These are phyloP conservation scores for Ascochyta pisi DNA, from an alignment of 2,329 filamentous ascomycete species.

Conservation along the genomic window DNA sequence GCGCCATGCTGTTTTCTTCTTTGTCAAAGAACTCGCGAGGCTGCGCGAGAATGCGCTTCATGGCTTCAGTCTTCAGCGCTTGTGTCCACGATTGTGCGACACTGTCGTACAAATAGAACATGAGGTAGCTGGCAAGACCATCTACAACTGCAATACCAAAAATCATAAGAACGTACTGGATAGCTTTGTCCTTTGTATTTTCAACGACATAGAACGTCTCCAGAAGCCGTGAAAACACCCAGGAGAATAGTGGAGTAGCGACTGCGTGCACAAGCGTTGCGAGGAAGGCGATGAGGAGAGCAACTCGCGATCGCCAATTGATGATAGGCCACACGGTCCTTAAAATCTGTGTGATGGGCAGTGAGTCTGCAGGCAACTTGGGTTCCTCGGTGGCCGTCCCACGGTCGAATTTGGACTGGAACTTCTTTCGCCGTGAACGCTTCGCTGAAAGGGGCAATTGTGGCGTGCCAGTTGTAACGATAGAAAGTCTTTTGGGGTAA, in stretches of 20 bases:
- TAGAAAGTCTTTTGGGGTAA: constrained; percentile 14
- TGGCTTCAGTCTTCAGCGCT: constrained; percentile 69
- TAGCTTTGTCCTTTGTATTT: constrained; percentile 56
- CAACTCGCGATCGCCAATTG: constrained; percentile 56
- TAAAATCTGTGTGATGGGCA: constrained; percentile 63
- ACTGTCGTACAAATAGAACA: constrained; percentile 74
- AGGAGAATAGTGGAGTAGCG: constrained; percentile 77
- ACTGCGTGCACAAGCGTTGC: constrained; percentile 69
- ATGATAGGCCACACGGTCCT: constrained; percentile 74
- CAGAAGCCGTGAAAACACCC: constrained; percentile 75
- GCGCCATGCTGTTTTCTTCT: constrained; percentile 67
- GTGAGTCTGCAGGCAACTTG: constrained; percentile 6
- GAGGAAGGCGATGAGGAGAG: constrained; percentile 67
- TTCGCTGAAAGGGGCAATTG: not conserved
- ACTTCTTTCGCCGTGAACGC: not conserved
- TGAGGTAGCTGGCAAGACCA: constrained; percentile 67
- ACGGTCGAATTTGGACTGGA: not conserved
- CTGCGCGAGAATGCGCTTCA: constrained; percentile 75
- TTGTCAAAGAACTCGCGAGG: constrained; percentile 80
- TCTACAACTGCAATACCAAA: constrained; percentile 72
- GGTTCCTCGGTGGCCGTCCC: not conserved
- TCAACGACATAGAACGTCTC: constrained; percentile 69
- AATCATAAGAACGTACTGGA: constrained; percentile 74
- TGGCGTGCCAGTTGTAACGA: not conserved
- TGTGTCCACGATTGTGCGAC: constrained; percentile 81